Evolutionary conservation across 2,329 filamentous ascomycete genomes (phyloP).

Genomic region (Sclerotinia minor): DNA sequence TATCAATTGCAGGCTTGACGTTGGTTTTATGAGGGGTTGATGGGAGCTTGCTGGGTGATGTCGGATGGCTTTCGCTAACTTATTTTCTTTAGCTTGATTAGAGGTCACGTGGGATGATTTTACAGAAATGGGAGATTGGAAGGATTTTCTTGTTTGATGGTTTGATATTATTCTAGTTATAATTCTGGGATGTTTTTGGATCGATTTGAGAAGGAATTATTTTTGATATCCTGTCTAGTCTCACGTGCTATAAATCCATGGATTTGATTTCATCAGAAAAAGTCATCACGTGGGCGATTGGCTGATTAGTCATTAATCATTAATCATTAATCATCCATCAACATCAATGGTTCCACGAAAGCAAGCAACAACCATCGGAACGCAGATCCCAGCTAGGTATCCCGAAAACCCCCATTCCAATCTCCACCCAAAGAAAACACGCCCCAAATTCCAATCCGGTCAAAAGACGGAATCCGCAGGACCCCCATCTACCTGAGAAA

Average conservation of each 20-base stretch:
- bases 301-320: neutral
- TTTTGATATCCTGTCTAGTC: rapidly evolving
- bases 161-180: neutral
- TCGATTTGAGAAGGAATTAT: neutral
- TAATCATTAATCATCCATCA: neutral
- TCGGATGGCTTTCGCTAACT: constrained; percentile 22
- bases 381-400: neutral
- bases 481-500: neutral
- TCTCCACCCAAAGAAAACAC: neutral
- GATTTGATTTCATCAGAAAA: neutral
- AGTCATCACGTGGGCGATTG: neutral
- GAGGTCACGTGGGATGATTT: neutral
- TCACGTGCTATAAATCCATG: neutral
- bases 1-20: constrained; percentile 44
- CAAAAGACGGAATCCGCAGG: neutral
- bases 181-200: rapidly evolving
- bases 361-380: neutral
- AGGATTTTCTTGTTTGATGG: no score
- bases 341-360: no score
- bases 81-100: constrained; percentile 25
- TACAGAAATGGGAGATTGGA: no score
- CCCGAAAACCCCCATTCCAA: neutral
- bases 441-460: neutral
- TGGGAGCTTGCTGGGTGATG: constrained; percentile 38
- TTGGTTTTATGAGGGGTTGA: constrained; percentile 16